Conservation (phyloP, 306 rosid genomes). For the Clitoria ternatea region DNA sequence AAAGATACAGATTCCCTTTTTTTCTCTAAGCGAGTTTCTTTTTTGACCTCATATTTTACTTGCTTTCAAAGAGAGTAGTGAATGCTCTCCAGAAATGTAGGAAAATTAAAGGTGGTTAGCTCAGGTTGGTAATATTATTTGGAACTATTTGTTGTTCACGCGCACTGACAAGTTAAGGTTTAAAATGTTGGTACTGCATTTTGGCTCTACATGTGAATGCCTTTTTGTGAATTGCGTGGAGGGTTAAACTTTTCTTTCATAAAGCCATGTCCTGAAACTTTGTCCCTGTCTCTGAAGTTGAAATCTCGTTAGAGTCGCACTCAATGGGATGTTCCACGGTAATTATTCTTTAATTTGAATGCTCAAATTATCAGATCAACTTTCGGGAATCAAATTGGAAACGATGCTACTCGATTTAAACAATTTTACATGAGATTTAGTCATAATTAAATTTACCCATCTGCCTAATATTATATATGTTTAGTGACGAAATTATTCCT, state of each 20-base stretch:
- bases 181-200: neutral
- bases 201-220: neutral
- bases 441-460: too few species aligned
- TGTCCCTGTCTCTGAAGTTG: neutral
- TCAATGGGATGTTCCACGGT: neutral
- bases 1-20: constrained; percentile 22
- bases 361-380: neutral
- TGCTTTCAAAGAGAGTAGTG: neutral
- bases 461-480: too few species aligned
- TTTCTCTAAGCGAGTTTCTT: constrained; percentile 27
- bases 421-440: too few species aligned
- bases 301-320: constrained; percentile 18
- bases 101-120: neutral
- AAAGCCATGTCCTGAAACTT: neutral
- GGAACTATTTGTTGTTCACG: constrained; percentile 6
- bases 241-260: neutral
- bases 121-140: neutral
- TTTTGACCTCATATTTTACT: neutral
- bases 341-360: constrained; percentile 32
- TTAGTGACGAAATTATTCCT: too few species aligned
- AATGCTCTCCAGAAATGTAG: neutral
- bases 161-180: constrained; percentile 6
- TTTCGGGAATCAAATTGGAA: constrained; percentile 4
- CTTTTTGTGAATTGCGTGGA: constrained; percentile 22
- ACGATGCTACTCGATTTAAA: too few species aligned